A percentile compares a stretch with the other conserved stretches of the same genome.
These are phyloP conservation scores for Penicillium malachiteum DNA, from an alignment of 495 filamentous ascomycete species.

Conservation along the genomic window DNA sequence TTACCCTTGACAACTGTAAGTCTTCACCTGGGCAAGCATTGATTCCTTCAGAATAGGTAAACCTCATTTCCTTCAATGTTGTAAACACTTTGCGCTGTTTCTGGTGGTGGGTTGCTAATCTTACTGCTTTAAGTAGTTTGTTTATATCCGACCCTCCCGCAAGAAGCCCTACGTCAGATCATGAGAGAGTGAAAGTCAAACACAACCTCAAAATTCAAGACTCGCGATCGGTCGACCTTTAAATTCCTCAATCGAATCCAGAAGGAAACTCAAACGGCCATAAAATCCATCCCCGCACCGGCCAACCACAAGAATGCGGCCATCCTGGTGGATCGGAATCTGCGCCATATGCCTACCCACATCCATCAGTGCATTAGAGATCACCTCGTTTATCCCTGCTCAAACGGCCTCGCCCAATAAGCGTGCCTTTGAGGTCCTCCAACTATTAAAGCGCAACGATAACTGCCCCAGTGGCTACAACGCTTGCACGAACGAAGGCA, in stretches of 20 bases:
- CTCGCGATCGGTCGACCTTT: background rate
- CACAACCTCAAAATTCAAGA: background rate
- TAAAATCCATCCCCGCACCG: too few species aligned
- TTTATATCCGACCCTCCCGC: conserved; percentile 30
- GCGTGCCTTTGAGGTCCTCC: conserved; percentile 40
- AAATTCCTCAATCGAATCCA: conserved; percentile 7
- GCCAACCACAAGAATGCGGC: conserved; percentile 34
- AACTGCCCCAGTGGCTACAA: conserved; percentile 55
- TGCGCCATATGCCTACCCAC: conserved; percentile 38
- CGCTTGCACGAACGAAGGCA: conserved; percentile 49
- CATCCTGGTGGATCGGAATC: conserved; percentile 39
- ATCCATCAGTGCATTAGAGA: conserved; percentile 30
- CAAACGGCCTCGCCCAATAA: conserved; percentile 22
- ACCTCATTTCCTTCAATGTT: background rate
- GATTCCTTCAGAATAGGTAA: background rate
- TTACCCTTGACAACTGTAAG: background rate
- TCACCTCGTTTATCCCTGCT: conserved; percentile 30
- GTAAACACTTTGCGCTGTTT: background rate
- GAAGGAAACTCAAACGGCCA: background rate
- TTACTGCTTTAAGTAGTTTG: conserved; percentile 42
- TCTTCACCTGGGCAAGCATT: background rate
- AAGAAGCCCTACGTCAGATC: conserved; percentile 10
- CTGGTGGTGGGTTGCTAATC: conserved; percentile 8
- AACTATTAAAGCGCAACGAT: conserved; percentile 36
- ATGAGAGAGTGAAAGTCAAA: conserved; percentile 12